These are phyloP conservation scores for Venturia oleaginea DNA, from an alignment of 2,329 filamentous ascomycete species.

Conservation along the genomic window DNA sequence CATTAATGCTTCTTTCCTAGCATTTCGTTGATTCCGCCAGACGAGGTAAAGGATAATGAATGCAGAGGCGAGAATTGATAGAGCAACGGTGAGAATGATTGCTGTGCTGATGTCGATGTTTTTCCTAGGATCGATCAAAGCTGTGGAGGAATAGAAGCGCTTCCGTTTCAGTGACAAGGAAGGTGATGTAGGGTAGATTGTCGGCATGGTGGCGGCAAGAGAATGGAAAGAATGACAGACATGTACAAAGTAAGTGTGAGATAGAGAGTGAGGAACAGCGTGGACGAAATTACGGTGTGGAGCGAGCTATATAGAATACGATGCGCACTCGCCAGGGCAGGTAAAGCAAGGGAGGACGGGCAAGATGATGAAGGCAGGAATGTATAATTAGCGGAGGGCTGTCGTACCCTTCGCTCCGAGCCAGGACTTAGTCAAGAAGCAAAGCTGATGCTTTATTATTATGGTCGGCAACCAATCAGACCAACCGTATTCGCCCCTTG, in stretches of 20 bases:
- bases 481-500: background rate
- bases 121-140: conserved; percentile 3
- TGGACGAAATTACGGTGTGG: background rate
- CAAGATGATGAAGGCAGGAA: background rate
- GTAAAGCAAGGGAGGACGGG: background rate
- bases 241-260: conserved; percentile 1
- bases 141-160: background rate
- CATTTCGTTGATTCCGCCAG: conserved; percentile 5
- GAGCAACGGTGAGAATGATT: background rate
- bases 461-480: background rate
- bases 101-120: background rate
- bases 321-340: background rate
- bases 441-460: background rate
- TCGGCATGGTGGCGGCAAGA: background rate
- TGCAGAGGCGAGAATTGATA: background rate
- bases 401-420: background rate
- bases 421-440: background rate
- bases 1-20: background rate
- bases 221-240: background rate
- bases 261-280: background rate
- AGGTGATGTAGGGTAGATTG: background rate
- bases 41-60: conserved; percentile 1
- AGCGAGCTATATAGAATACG: background rate
- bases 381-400: background rate
- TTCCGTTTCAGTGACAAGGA: background rate